Evolutionary conservation across 441 rosid species (phyloP), one percentile per base, ranked within the genome.

Genomic region (Codiaeum variegatum): DNA sequence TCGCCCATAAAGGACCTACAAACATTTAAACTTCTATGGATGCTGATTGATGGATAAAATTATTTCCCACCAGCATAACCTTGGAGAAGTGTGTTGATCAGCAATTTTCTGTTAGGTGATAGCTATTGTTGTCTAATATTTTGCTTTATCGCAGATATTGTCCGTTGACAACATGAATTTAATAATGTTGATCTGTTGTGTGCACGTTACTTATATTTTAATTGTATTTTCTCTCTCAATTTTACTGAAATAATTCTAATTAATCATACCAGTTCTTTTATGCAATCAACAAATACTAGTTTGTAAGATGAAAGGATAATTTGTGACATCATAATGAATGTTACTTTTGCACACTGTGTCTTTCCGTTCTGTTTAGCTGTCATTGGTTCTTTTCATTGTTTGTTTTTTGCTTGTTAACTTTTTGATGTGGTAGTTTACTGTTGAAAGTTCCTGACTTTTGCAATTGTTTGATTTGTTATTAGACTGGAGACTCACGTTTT

Each of bases 401-500:
- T n/a, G n/a, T 32, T 47, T 55, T 24, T 4, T 32, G 42, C 62
- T 1, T 62, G 9, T 3, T 2, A 62, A 28, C 9, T 9, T 24
- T 3, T 21, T 34, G 11, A n/a, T 21, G 52, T 44, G 36, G 36
- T 62, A 52, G 24, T 32, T 7, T 32, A 9, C 61, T 16, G 62
- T 65, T 82, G 44, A 24, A 71, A 55, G 60, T 69, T 69, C 54
- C 73, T 72, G 60, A 75, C 71, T 66, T 49, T 12, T 58, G 23
- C 61, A 24, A 42, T 70, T 34, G 29, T 74, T 60, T 55, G 62
- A 74, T 70, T 56, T 26, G 26, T 58, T 34, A 81, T 38, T 73
- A 92, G 99, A 79, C 84, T 79, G 96, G 96, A 65, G 93, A 89
- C 75, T 75, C 82, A 0, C 81, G 88, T 70, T 86, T 89, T 78